phyloP scores from a whole-genome alignment of 352 stramenopile genomes.

The Poterioochromonas sp. region DNA sequence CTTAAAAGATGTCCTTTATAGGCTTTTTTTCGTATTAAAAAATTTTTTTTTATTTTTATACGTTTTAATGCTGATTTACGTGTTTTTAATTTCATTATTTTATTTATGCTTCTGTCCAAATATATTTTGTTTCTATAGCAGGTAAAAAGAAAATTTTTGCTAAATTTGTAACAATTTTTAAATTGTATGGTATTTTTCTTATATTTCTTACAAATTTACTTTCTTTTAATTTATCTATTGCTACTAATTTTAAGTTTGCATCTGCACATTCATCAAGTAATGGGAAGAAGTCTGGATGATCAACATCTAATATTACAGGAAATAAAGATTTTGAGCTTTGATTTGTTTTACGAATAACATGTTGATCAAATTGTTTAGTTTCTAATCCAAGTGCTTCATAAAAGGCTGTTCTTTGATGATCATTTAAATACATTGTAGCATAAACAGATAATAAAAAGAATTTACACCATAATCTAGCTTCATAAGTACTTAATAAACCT shows the following conservation, averaged over 20 bases:
- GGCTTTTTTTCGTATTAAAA: constrained; percentile 1
- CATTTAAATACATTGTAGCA: constrained; percentile 33
- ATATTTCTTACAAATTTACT: not conserved
- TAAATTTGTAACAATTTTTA: not conserved
- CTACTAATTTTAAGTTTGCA: constrained; percentile 26
- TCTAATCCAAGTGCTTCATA: constrained; percentile 33
- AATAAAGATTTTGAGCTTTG: constrained; percentile 34
- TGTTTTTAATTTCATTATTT: constrained; percentile 21
- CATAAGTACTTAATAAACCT: constrained; percentile 3
- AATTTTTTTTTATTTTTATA: constrained; percentile 18
- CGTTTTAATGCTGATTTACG: constrained; percentile 8
- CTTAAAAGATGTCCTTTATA: constrained; percentile 21
- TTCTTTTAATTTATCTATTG: constrained; percentile 19
- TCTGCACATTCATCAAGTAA: constrained; percentile 29
- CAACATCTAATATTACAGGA: constrained; percentile 33
- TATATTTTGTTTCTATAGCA: constrained; percentile 21
- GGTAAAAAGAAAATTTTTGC: not conserved
- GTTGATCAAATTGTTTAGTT: constrained; percentile 33
- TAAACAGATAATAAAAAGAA: constrained; percentile 33
- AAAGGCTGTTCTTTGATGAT: constrained; percentile 31
- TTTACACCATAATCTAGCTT: not conserved
- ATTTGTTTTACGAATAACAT: constrained; percentile 36
- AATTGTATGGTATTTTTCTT: not conserved
- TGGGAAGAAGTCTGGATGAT: constrained; percentile 35
- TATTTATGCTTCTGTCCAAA: not conserved